phyloP scores from a whole-genome alignment of 768 basidiomycete species.

The Mycena rebaudengoi region DNA sequence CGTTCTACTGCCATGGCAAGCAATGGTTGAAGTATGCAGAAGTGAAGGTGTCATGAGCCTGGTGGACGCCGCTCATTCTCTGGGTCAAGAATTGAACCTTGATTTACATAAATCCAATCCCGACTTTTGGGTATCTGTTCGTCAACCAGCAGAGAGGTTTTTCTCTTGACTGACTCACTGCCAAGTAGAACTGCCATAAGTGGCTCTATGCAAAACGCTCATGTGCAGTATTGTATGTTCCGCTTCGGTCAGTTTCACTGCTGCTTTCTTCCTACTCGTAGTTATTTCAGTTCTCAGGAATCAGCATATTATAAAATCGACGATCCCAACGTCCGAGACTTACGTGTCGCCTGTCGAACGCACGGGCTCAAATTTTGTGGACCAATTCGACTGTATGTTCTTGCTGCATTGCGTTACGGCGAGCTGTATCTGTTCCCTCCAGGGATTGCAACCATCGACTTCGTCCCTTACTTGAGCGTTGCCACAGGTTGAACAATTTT shows the following conservation, averaged over 20 bases:
- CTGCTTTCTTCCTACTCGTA: not conserved
- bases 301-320: constrained; percentile 66
- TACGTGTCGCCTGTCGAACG: constrained; percentile 57
- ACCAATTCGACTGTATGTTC: constrained; percentile 50
- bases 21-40: constrained; percentile 70
- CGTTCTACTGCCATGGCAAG: constrained; percentile 77
- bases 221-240: constrained; percentile 78
- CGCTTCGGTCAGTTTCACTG: constrained; percentile 49
- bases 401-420: not conserved
- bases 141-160: not conserved
- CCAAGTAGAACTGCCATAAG: constrained; percentile 79
- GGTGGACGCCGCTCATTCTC: constrained; percentile 85
- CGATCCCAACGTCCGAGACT: constrained; percentile 62
- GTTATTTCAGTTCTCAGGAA: constrained; percentile 50
- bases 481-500: constrained; percentile 53
- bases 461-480: constrained; percentile 58
- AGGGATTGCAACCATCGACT: constrained; percentile 71
- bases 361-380: constrained; percentile 47
- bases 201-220: constrained; percentile 81
- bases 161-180: not conserved
- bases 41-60: constrained; percentile 70
- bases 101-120: constrained; percentile 64
- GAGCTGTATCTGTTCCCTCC: not conserved
- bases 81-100: constrained; percentile 77
- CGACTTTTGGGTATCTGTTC: constrained; percentile 84